phyloP scores from a whole-genome alignment of 1,284 basidiomycete species.

The Ustilago loliicola region DNA sequence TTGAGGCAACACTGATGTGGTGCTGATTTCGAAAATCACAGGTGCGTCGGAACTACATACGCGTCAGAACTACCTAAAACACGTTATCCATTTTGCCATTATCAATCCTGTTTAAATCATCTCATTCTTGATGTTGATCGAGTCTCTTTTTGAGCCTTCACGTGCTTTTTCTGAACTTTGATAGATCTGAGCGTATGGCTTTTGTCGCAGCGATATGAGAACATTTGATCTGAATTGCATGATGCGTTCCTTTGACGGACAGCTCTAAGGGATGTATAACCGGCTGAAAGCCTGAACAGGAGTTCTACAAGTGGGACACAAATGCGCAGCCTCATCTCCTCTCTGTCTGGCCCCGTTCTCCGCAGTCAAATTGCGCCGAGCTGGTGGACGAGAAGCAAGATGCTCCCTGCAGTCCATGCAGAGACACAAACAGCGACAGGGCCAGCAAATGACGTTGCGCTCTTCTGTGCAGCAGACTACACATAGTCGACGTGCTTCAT shows the following conservation, averaged over 20 bases:
- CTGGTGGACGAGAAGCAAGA: slow-evolving; percentile 53
- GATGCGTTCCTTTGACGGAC: not conserved
- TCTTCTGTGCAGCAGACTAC: slow-evolving; percentile 49
- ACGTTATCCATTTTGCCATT: not conserved
- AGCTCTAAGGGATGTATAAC: slow-evolving; percentile 54
- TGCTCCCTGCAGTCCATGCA: slow-evolving; percentile 66
- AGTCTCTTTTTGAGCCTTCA: too few species aligned
- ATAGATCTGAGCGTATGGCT: too few species aligned
- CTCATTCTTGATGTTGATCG: too few species aligned
- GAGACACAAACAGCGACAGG: slow-evolving; percentile 67
- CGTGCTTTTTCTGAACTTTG: not conserved
- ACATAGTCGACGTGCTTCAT: slow-evolving; percentile 43
- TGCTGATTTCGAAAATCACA: too few species aligned
- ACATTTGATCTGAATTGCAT: not conserved
- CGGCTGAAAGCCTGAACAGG: slow-evolving; percentile 60
- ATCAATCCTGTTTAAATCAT: not conserved
- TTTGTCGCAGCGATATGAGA: too few species aligned
- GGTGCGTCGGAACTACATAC: too few species aligned
- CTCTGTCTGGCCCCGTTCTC: not conserved
- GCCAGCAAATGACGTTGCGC: slow-evolving; percentile 66
- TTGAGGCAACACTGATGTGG: too few species aligned
- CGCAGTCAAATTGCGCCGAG: slow-evolving; percentile 13
- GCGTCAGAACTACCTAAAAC: too few species aligned
- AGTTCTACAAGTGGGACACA: slow-evolving; percentile 63
- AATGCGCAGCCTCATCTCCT: slow-evolving; percentile 30